Conservation (phyloP, 257 asterid species). For the Fraxinus pennsylvanica region DNA sequence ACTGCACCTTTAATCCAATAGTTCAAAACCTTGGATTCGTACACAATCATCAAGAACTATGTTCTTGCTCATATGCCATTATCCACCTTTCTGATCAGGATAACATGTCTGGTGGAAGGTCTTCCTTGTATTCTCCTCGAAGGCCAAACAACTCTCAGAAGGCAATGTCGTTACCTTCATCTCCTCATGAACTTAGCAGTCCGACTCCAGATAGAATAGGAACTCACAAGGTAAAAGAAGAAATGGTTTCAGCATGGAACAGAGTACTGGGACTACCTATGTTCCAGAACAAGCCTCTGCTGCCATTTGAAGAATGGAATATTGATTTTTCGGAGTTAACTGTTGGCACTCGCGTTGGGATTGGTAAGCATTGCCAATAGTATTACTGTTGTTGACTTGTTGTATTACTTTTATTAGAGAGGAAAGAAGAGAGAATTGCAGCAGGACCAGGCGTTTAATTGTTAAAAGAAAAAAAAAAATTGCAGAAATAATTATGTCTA, state of each 20-base stretch:
- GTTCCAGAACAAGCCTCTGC: slow-evolving; percentile 77
- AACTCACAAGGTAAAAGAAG: slow-evolving; percentile 50
- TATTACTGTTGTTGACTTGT: background rate
- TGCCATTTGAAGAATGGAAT: slow-evolving; percentile 92
- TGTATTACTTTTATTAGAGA: background rate
- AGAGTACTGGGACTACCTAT: slow-evolving; percentile 72
- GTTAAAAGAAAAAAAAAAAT: background rate
- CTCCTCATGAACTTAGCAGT: slow-evolving; percentile 81
- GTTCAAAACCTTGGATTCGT: slow-evolving; percentile 12
- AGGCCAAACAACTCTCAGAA: slow-evolving; percentile 41
- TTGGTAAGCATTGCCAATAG: slow-evolving; percentile 60
- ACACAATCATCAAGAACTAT: background rate
- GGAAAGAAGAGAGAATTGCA: background rate
- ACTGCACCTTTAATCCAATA: background rate
- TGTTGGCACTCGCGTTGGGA: slow-evolving; percentile 95
- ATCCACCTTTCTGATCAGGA: slow-evolving; percentile 27
- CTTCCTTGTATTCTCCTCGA: slow-evolving; percentile 35
- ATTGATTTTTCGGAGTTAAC: slow-evolving; percentile 85
- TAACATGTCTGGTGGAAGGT: slow-evolving; percentile 33
- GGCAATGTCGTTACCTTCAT: slow-evolving; percentile 91
- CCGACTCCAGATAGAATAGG: slow-evolving; percentile 47
- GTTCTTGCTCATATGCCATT: background rate
- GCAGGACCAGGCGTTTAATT: background rate
- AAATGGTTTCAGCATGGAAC: slow-evolving; percentile 79
- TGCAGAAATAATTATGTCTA: background rate